A percentile compares a stretch with the other conserved stretches of the same genome.
Evolutionary conservation across 441 rosid species (phyloP).

Genomic region (Gossypium davidsonii): DNA sequence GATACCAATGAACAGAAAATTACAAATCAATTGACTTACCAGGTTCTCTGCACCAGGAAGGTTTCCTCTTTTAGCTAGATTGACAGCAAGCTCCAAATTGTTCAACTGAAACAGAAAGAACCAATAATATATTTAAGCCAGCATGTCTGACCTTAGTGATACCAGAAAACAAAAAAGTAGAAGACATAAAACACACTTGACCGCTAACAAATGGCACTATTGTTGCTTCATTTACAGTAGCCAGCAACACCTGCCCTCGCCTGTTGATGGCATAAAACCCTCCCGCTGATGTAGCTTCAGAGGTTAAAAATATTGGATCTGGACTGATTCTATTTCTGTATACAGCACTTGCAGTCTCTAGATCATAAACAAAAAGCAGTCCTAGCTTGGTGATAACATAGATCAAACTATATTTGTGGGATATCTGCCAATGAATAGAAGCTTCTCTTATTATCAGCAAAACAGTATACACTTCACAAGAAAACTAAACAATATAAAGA

Average conservation of each 20-base stretch:
- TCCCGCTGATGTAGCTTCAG: slow-evolving; percentile 86
- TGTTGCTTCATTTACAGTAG: slow-evolving; percentile 91
- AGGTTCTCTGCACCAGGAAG: slow-evolving; percentile 90
- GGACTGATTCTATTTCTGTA: slow-evolving; percentile 98
- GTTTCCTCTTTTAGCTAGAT: slow-evolving; percentile 90
- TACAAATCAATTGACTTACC: slow-evolving; percentile 32
- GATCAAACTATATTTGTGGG: slow-evolving; percentile 85
- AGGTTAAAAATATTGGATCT: slow-evolving; percentile 94
- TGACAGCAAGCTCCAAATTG: slow-evolving; percentile 89
- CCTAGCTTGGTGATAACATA: slow-evolving; percentile 98
- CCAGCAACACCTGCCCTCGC: slow-evolving; percentile 93
- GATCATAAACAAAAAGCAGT: slow-evolving; percentile 91
- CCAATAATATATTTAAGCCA: slow-evolving; percentile 13
- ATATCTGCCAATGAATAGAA: slow-evolving; percentile 60
- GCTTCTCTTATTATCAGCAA: slow-evolving; percentile 16
- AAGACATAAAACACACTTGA: slow-evolving; percentile 53
- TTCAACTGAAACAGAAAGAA: slow-evolving; percentile 47
- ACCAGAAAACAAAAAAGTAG: background rate
- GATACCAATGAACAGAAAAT: background rate
- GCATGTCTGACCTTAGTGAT: background rate
- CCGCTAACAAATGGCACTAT: slow-evolving; percentile 94
- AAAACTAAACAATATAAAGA: slow-evolving; percentile 5
- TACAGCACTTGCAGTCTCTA: slow-evolving; percentile 96
- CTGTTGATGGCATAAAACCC: slow-evolving; percentile 98
- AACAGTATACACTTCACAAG: slow-evolving; percentile 13